These are phyloP conservation scores for Epichloe amarillans DNA, from an alignment of 2,329 filamentous ascomycete species.

Conservation along the genomic window DNA sequence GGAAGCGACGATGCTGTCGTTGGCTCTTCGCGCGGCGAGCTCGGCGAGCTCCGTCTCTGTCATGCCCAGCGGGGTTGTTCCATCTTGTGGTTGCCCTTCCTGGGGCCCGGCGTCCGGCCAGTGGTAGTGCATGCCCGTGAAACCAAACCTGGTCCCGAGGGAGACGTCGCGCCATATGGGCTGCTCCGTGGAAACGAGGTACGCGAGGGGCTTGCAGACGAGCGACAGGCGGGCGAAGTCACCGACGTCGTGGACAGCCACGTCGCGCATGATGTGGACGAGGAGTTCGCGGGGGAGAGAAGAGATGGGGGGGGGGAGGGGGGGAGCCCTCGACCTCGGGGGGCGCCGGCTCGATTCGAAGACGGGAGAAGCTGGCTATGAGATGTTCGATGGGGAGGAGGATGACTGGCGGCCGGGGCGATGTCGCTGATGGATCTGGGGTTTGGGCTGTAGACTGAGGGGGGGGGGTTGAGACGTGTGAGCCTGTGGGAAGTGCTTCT, in stretches of 20 bases:
- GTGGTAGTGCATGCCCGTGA: constrained; percentile 69
- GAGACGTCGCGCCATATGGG: constrained; percentile 73
- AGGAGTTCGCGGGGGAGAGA: constrained; percentile 79
- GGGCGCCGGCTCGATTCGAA: constrained; percentile 56
- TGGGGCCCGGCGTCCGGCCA: constrained; percentile 38
- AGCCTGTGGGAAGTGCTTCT: constrained; percentile 66
- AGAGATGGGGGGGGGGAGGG: constrained; percentile 61
- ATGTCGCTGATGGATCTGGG: constrained; percentile 8
- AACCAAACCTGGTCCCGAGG: constrained; percentile 59
- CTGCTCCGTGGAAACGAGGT: constrained; percentile 71
- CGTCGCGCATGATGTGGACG: constrained; percentile 58
- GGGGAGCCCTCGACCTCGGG: constrained; percentile 59
- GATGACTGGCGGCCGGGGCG: constrained; percentile 20
- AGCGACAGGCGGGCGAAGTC: constrained; percentile 62
- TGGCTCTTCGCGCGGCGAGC: constrained; percentile 19
- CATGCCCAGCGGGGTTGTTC: constrained; percentile 18
- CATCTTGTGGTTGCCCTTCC: constrained; percentile 15
- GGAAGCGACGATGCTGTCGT: constrained; percentile 23
- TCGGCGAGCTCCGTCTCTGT: constrained; percentile 28
- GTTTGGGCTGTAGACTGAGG: constrained; percentile 27
- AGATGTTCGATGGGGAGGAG: constrained; percentile 51
- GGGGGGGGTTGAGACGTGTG: constrained; percentile 19
- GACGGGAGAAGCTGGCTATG: constrained; percentile 58
- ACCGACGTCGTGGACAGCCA: constrained; percentile 63
- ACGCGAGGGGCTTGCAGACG: constrained; percentile 81